Base-by-base conservation (phyloP, 495 filamentous ascomycete species). In the Penicillium silybi region DNA sequence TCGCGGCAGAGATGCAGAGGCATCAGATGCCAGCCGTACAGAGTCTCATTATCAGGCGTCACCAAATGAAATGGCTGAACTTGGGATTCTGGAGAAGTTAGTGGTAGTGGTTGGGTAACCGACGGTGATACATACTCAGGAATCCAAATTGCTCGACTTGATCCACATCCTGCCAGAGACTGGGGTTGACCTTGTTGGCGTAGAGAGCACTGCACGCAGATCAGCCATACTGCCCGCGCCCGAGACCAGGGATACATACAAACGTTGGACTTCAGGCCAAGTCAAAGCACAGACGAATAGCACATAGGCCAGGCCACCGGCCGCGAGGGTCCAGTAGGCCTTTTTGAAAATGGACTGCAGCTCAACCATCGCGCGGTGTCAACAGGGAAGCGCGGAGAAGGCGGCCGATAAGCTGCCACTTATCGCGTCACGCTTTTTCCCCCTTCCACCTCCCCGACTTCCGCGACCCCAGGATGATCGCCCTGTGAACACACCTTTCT, bases 91-190 rank as follows among this genome's bases (percentile, higher is more conserved):
- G 37, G 29, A 44, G 10, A 3, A 20, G 50, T 65, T 27, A 68
- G 52, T 25, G 46, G 22, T 1, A 37, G 3, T 35, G 13, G 27
- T 32, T 44, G 16, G 25, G 15, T 4, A 6, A 0, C 2, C 9
- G 6, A 20, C 43, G 1, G 16, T 0, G 10, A 39, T 41, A 69
- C 83, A 54, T 66, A 92, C 88, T 89, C 40, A 88, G 75, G 62
- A 93, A 96, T 0, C 90, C 90, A 74, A 90, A 95, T 34, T 81
- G 71, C 58, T 93, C 86, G 0, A 88, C 85, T 25, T 80, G 70
- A 53, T 90, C 83, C 32, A 88, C 49, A 62, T 93, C 77, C 45
- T 85, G 72, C 81, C 83, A 90, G 57, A 80, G 79, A 11, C 78
- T 65, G 0, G 85, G 84, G 54, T 90, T 81, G 50, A 92, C 47